A percentile compares a stretch with the other conserved stretches of the same genome.
Evolutionary conservation across 2,329 filamentous ascomycete species (phyloP).

Genomic region (Pestalotiopsis sp.): DNA sequence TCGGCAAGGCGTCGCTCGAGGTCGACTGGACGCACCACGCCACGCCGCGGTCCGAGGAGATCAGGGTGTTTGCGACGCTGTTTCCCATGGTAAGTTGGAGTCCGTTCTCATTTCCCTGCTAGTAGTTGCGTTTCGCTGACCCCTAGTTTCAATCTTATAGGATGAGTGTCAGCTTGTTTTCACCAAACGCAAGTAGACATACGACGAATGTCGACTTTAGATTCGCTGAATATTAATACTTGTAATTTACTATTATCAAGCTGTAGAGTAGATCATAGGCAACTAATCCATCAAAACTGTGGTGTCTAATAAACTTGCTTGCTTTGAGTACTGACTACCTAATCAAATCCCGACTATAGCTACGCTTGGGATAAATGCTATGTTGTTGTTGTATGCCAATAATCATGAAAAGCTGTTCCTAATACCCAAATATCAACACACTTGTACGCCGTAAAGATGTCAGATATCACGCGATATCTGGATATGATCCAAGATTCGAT

Average conservation of each 20-base stretch:
- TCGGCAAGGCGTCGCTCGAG: constrained; percentile 51
- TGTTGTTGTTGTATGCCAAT: not conserved
- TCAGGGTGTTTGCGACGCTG: constrained; percentile 48
- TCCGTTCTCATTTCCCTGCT: not conserved
- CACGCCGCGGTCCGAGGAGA: constrained; percentile 48
- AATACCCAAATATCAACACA: not conserved
- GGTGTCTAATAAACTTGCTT: not conserved
- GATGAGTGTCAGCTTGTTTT: constrained; percentile 38
- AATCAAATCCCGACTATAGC: not conserved
- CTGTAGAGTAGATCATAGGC: not conserved
- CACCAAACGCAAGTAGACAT: constrained; percentile 25
- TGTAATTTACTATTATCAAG: not conserved
- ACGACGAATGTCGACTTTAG: not conserved
- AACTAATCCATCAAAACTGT: not conserved
- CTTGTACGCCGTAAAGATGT: not conserved
- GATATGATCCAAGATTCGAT: constrained; percentile 7
- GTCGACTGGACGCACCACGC: constrained; percentile 51
- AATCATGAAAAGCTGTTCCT: not conserved
- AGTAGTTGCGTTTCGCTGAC: too few species aligned
- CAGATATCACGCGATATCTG: not conserved
- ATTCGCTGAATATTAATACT: not conserved
- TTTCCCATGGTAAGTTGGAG: constrained; percentile 45
- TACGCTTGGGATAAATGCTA: not conserved
- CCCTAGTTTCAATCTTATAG: too few species aligned
- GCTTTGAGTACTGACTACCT: not conserved